Evolutionary conservation across 805 yeast genomes (phyloP), one percentile per base, ranked within the genome.

Genomic region (Sungouiozyma ichnusensis): DNA sequence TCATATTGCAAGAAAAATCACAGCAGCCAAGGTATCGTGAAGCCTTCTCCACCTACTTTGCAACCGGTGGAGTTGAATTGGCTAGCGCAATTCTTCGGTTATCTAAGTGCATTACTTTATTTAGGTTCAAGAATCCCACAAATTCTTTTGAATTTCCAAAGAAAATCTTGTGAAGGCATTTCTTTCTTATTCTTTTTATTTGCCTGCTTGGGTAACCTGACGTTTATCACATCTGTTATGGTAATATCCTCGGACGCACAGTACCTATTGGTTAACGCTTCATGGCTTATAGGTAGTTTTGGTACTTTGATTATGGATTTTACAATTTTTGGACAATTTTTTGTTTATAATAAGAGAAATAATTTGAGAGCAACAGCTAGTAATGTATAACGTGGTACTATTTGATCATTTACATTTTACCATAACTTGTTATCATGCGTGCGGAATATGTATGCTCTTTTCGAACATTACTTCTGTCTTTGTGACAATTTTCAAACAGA

Each of bases 101-200:
- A 78, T 69, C 54, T 76, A 40, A 80, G 88, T 65, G 92, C 94
- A 5, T 58, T 67, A 1, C 66, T 84, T 33, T 84, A 84, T 54
- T 65, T 90, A 46, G 95, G 95, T 2, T 88, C 97, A 15, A 71
- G 98, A 52, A 64, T 90, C 20, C 98, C 98, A 1, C 98, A 90
- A 65, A 85, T 90, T 42, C 61, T 85, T 45, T 71, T 90, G 46
- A 90, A 90, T 64, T 85, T 73, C 57, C 71, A 80, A 59, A 74
- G 97, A 55, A 87, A 86, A 63, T 82, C 94, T 2, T 86, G 96
- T 59, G 97, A 92, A 48, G 97, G 97, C 18, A 84, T 90, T 39
- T 85, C 95, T 11, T 85, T 92, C 57, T 71, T 90, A 71, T 90
- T 92, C 64, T 90, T 90, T 65, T 66, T 90, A 16, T 90, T 92